phyloP scores from a whole-genome alignment of 2,329 filamentous ascomycete species.

The Cercospora zeae-maydis region DNA sequence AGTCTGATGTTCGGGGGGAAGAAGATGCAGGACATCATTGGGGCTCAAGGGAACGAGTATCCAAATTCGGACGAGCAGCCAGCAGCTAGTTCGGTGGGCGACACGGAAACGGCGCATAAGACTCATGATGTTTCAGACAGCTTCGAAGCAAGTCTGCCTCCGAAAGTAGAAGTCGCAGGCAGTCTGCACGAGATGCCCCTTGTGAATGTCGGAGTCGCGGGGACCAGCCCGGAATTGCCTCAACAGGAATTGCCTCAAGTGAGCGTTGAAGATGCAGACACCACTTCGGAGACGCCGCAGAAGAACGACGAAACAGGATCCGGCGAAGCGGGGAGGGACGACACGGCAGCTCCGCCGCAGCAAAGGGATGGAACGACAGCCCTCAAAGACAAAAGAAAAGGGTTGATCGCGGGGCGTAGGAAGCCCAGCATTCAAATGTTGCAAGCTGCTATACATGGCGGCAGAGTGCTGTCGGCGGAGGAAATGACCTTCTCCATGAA shows the following conservation, averaged over 20 bases:
- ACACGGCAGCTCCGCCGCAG: not conserved
- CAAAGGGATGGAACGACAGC: not conserved
- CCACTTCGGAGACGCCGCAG: not conserved
- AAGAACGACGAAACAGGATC: not conserved
- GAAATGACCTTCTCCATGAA: conserved; percentile 61
- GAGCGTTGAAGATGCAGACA: not conserved
- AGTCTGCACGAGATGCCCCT: not conserved
- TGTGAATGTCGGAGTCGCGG: not conserved
- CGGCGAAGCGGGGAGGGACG: too few species aligned
- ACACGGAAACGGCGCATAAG: not conserved
- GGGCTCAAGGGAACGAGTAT: conserved; percentile 24
- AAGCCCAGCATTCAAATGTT: conserved; percentile 39
- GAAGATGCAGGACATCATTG: conserved; percentile 40
- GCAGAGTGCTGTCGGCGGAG: conserved; percentile 58
- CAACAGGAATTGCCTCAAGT: not conserved
- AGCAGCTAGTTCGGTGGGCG: not conserved
- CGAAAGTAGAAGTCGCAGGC: not conserved
- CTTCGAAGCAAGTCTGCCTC: not conserved
- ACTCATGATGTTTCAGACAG: not conserved
- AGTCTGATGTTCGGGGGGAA: conserved; percentile 57
- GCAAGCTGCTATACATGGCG: conserved; percentile 34
- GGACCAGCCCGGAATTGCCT: not conserved
- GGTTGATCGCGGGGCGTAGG: conserved; percentile 29
- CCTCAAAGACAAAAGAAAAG: conserved; percentile 4
- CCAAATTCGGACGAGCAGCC: not conserved